A percentile compares a stretch with the other conserved stretches of the same genome.
Conservation (phyloP, 1,284 basidiomycete species). For the Chondrostereum purpureum region DNA sequence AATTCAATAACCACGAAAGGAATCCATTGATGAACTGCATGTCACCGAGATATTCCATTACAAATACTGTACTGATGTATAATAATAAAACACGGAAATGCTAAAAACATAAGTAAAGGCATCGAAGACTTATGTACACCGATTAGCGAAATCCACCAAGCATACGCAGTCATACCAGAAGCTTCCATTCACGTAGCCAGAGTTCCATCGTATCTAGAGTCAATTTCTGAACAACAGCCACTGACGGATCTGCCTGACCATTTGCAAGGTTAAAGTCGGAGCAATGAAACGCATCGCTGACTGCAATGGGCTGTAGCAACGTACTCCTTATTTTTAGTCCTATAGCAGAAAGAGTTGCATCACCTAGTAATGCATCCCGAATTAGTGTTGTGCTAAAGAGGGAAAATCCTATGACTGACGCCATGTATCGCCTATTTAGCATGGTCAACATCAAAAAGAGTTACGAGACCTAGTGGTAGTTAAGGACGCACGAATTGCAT, state of each 20-base stretch:
- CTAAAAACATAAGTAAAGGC: no score
- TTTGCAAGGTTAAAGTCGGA: background rate
- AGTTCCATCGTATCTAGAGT: background rate
- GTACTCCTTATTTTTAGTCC: background rate
- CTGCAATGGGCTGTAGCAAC: background rate
- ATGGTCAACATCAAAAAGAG: background rate
- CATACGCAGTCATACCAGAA: no score
- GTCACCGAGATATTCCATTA: no score
- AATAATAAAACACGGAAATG: no score
- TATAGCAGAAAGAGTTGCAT: slow-evolving; percentile 2
- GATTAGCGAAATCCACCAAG: no score
- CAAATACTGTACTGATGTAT: background rate
- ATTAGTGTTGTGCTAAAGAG: background rate
- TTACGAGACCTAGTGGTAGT: background rate
- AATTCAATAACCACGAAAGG: no score
- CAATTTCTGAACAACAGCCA: background rate
- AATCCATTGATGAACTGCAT: no score
- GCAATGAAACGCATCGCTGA: slow-evolving; percentile 3
- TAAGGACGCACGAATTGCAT: background rate
- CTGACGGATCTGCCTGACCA: background rate
- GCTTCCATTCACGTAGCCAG: background rate
- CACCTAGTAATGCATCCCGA: background rate
- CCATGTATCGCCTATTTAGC: background rate
- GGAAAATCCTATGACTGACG: background rate
- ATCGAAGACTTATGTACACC: no score